phyloP scores from a whole-genome alignment of 352 stramenopile species.

The Phytophthora aleatoria region DNA sequence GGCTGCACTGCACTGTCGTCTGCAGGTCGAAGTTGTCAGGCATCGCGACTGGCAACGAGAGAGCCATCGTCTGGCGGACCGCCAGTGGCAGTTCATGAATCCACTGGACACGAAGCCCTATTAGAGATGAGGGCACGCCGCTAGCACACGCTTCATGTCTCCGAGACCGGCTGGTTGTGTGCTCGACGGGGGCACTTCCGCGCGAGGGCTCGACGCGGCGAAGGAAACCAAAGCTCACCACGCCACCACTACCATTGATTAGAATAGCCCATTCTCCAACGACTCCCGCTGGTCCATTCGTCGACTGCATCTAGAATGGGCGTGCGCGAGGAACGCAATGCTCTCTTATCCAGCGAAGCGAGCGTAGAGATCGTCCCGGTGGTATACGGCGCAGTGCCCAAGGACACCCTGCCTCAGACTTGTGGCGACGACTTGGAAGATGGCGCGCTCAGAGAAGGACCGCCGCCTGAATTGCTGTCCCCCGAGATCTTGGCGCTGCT shows the following conservation, averaged over 20 bases:
- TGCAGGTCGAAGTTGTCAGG: too few relatives aligned
- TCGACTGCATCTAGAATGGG: slow-evolving; percentile 12
- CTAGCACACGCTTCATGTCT: background rate
- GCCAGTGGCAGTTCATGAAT: background rate
- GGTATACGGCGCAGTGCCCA: slow-evolving; percentile 8
- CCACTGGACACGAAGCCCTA: slow-evolving; percentile 8
- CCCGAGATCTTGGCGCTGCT: slow-evolving; percentile 42
- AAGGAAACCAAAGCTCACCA: background rate
- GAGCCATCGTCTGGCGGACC: background rate
- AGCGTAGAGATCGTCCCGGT: slow-evolving; percentile 6
- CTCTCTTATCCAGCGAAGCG: slow-evolving; percentile 13
- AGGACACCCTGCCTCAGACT: background rate
- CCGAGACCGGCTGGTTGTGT: slow-evolving; percentile 10
- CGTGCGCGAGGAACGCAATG: slow-evolving; percentile 22
- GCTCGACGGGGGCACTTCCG: slow-evolving; percentile 8
- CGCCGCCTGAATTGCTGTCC: slow-evolving; percentile 38
- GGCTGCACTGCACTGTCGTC: too few relatives aligned
- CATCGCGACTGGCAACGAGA: background rate
- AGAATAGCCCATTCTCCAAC: too few relatives aligned
- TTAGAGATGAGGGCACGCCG: background rate
- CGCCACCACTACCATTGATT: too few relatives aligned
- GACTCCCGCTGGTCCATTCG: background rate
- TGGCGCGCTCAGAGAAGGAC: slow-evolving; percentile 38
- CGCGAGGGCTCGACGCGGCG: slow-evolving; percentile 2
- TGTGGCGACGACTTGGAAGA: slow-evolving; percentile 24